These are phyloP conservation scores for Bruguiera gymnorhiza DNA, from an alignment of 345 rosid species.

Conservation along the genomic window DNA sequence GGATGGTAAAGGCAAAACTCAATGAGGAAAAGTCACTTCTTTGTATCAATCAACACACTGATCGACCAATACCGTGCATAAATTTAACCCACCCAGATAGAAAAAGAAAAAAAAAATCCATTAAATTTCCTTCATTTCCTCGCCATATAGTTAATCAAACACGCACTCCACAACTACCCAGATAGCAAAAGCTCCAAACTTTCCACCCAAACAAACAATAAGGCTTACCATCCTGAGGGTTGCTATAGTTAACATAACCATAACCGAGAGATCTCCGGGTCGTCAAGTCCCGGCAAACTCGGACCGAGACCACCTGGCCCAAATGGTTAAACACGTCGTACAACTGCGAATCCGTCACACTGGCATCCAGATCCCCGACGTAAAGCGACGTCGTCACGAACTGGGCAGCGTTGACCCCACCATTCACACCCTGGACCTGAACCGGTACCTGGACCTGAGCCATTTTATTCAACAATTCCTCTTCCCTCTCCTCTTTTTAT, in stretches of 20 bases:
- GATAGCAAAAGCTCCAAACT: not conserved
- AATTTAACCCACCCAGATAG: not conserved
- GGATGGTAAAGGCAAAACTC: too few relatives aligned
- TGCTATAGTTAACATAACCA: conserved; percentile 82
- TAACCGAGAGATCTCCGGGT: conserved; percentile 85
- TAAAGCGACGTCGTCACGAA: conserved; percentile 76
- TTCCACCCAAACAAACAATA: not conserved
- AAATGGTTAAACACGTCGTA: conserved; percentile 78
- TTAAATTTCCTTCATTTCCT: not conserved
- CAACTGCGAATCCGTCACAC: conserved; percentile 74
- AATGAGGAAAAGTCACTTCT: too few relatives aligned
- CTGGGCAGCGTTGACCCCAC: conserved; percentile 38
- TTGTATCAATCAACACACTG: too few relatives aligned
- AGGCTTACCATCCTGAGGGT: conserved; percentile 62
- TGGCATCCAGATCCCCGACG: conserved; percentile 84
- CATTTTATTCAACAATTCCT: conserved; percentile 36
- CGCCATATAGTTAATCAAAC: not conserved
- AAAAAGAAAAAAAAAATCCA: too few relatives aligned
- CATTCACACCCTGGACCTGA: conserved; percentile 51
- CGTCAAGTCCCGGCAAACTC: conserved; percentile 71
- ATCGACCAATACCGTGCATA: too few relatives aligned
- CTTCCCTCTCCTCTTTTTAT: conserved; percentile 84
- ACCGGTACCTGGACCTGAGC: conserved; percentile 65
- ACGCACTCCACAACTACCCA: not conserved
- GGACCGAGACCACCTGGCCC: conserved; percentile 80